Evolutionary conservation across 495 filamentous ascomycete genomes (phyloP), one percentile per base, ranked within the genome.

Genomic region (Lasiosphaeriaceae sp.): DNA sequence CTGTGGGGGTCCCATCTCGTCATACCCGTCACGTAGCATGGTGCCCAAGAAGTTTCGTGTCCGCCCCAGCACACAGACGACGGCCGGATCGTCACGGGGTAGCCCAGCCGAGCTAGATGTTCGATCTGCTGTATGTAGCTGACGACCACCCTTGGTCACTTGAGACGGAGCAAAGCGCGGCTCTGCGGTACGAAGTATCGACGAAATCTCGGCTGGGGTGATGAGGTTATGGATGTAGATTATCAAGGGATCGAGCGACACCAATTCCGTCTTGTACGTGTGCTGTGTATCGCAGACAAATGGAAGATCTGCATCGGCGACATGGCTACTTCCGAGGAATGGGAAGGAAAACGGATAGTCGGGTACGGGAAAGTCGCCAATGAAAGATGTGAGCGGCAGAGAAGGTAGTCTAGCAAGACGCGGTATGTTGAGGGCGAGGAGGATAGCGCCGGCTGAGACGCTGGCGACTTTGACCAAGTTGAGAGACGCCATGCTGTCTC

Each of bases 1-100:
- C 60, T 80, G 78, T 23, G 77, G 73, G 0, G 73, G 70, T 0
- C 77, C 77, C 65, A 79, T 76, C 54, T 78, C 74, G 59, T 78
- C 73, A 61, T 70, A 72, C 4, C 66, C 64, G 24, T 74, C 66
- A 16, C 72, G 64, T 7, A 78, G 21, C 72, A 76, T 72, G 3
- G 71, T 71, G 21, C 77, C 77, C 47, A 80, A 57, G 59, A 80
- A 79, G 6, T 35, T 52, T 16, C 71, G 62, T 1, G 76, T 63
- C 1, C 77, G 70, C 19, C 37, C 59, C 1, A 80, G 57, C 23
- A 78, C 73, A 50, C 77, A 80, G 16, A 56, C 48, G 11, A 79
- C 76, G 12, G 72, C 60, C 0, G 69, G 70, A 52, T 76, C 65
- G 14, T 73, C 66, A 31, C 72, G 72, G 6, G 74, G 70, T 2